These are phyloP conservation scores for Martensiomyces pterosporus DNA, from an alignment of 192 early-diverging fungal genomes.

Conservation along the genomic window DNA sequence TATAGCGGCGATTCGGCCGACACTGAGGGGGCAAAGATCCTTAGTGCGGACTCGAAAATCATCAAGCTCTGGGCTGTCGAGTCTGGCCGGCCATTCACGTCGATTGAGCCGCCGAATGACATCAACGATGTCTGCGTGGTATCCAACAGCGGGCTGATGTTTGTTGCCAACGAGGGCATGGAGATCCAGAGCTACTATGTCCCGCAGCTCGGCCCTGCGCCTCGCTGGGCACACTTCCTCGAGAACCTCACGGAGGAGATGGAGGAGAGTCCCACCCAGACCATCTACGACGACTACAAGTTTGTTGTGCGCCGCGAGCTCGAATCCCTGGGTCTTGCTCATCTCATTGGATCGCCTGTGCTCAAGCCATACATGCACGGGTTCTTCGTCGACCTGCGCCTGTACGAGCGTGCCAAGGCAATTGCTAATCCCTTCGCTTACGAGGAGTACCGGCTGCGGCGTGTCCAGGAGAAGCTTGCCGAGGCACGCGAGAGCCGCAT, in stretches of 20 bases:
- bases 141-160: conserved; percentile 76
- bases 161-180: conserved; percentile 88
- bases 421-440: conserved; percentile 97
- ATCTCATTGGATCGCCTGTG: conserved; percentile 86
- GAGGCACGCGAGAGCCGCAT: conserved; percentile 86
- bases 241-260: conserved; percentile 93
- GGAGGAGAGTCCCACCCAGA: conserved; percentile 84
- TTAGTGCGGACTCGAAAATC: conserved; percentile 85
- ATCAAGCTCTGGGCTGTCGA: conserved; percentile 92
- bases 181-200: conserved; percentile 93
- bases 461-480: conserved; percentile 76
- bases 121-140: conserved; percentile 92
- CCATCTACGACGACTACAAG: conserved; percentile 97
- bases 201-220: conserved; percentile 88
- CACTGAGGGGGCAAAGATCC: conserved; percentile 61
- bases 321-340: conserved; percentile 76
- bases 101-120: conserved; percentile 84
- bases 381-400: conserved; percentile 92
- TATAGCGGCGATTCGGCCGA: conserved; percentile 27
- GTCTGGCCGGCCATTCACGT: conserved; percentile 80
- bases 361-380: conserved; percentile 99
- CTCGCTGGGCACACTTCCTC: conserved; percentile 87
- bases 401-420: conserved; percentile 93
- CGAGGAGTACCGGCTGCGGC: conserved; percentile 79
- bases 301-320: conserved; percentile 93